Conservation (phyloP, 169 alveolate species). For the Plasmodium sp. region DNA sequence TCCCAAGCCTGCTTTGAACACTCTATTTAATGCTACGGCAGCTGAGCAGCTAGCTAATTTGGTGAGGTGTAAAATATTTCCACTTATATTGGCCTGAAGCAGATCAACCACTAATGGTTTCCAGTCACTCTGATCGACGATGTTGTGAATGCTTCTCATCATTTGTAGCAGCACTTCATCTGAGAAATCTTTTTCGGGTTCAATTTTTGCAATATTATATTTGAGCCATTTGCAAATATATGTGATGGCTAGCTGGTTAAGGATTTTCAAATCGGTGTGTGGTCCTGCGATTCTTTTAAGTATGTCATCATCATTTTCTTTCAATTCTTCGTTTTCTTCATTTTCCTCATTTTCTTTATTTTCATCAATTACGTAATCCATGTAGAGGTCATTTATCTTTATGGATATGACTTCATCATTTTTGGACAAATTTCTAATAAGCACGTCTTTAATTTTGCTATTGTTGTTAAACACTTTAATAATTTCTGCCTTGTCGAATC, state of each 20-base stretch:
- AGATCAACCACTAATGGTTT: conserved; percentile 91
- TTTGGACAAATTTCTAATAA: conserved; percentile 55
- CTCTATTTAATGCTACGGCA: conserved; percentile 88
- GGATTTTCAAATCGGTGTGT: conserved; percentile 84
- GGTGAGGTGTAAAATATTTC: conserved; percentile 84
- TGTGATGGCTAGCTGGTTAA: conserved; percentile 88
- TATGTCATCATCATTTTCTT: conserved; percentile 52
- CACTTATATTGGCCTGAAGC: conserved; percentile 88
- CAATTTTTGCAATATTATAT: conserved; percentile 87
- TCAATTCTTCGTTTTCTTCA: conserved; percentile 18
- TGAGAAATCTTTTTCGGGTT: conserved; percentile 86
- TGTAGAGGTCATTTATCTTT: conserved; percentile 69
- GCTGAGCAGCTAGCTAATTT: conserved; percentile 88
- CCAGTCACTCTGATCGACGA: conserved; percentile 91
- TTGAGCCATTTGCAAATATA: conserved; percentile 89
- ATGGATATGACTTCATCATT: conserved; percentile 75
- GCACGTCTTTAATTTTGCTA: conserved; percentile 55
- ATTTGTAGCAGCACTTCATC: conserved; percentile 89
- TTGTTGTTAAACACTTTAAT: conserved; percentile 38
- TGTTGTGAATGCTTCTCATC: conserved; percentile 90
- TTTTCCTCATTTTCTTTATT: conserved; percentile 67
- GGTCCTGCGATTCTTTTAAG: conserved; percentile 81
- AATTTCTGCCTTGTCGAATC: conserved; percentile 69
- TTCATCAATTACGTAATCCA: conserved; percentile 39
- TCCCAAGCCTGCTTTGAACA: conserved; percentile 85